phyloP scores from a whole-genome alignment of 176 grass and related monocot species.

The Phragmites australis region DNA sequence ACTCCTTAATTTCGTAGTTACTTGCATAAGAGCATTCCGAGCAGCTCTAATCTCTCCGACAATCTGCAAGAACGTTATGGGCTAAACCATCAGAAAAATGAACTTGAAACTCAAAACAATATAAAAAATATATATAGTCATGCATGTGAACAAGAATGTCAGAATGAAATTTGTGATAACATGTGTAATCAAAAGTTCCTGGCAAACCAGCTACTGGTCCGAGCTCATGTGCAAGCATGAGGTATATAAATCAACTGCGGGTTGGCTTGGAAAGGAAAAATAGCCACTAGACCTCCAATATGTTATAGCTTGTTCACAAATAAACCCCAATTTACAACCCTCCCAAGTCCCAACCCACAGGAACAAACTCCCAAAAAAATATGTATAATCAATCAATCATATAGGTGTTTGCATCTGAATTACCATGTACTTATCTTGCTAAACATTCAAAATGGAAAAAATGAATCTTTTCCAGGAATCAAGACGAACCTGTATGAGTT shows the following conservation, averaged over 20 bases:
- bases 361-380: not conserved
- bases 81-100: slow-evolving; percentile 7
- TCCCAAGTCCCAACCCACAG: not conserved
- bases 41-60: slow-evolving; percentile 96
- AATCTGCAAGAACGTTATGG: slow-evolving; percentile 63
- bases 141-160: not conserved
- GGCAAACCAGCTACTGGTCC: not conserved
- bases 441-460: slow-evolving; percentile 29
- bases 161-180: slow-evolving; percentile 6
- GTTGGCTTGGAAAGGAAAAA: slow-evolving; percentile 10
- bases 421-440: not conserved
- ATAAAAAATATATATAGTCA: not conserved
- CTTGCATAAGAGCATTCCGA: slow-evolving; percentile 82
- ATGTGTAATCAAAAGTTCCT: not conserved
- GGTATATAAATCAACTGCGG: not conserved
- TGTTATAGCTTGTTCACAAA: slow-evolving; percentile 14
- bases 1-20: slow-evolving; percentile 80
- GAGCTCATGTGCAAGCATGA: not conserved
- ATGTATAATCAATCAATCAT: not conserved
- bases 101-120: slow-evolving; percentile 12
- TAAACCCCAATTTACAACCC: not conserved
- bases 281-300: not conserved
- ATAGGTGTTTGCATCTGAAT: not conserved
- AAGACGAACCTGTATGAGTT: slow-evolving; percentile 84
- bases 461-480: slow-evolving; percentile 14